Conservation (phyloP, 371 early-diverging fungal genomes). For the Haplosporangium sp. region DNA sequence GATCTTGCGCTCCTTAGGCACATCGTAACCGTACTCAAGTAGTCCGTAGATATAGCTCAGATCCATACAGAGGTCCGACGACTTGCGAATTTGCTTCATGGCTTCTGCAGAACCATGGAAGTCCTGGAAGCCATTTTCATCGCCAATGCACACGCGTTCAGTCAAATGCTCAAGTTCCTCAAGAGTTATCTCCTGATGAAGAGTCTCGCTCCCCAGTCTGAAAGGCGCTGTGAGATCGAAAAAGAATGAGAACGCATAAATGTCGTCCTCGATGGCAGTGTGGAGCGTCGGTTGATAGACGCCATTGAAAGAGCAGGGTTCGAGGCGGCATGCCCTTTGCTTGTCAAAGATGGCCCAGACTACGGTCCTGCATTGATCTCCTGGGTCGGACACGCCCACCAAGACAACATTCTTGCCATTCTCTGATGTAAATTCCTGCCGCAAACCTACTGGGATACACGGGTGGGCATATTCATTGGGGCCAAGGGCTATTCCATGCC, state of each 20-base stretch:
- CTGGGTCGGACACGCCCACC: conserved; percentile 68
- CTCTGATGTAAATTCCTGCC: conserved; percentile 20
- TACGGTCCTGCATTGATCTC: conserved; percentile 64
- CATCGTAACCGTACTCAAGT: conserved; percentile 84
- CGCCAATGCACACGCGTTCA: conserved; percentile 72
- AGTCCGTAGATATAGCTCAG: conserved; percentile 87
- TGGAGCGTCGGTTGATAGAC: conserved; percentile 87
- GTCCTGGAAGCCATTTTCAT: conserved; percentile 55
- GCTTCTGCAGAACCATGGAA: conserved; percentile 53
- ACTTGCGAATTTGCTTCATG: conserved; percentile 62
- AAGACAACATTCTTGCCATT: conserved; percentile 49
- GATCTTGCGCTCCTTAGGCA: conserved; percentile 76
- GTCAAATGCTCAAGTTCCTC: conserved; percentile 72
- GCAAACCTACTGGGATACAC: conserved; percentile 62
- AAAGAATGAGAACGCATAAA: conserved; percentile 96
- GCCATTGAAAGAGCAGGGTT: conserved; percentile 93
- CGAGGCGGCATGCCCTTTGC: conserved; percentile 60
- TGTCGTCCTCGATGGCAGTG: conserved; percentile 75
- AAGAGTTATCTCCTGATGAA: conserved; percentile 68
- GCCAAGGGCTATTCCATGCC: conserved; percentile 20
- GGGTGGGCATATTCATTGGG: conserved; percentile 57
- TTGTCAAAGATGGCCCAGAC: conserved; percentile 71
- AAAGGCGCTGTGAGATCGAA: conserved; percentile 88
- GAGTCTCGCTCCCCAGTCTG: conserved; percentile 65
- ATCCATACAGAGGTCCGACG: conserved; percentile 86